Evolutionary conservation across 257 asterid species (phyloP), one percentile per base, ranked within the genome.

Genomic region (Ballota nigra): DNA sequence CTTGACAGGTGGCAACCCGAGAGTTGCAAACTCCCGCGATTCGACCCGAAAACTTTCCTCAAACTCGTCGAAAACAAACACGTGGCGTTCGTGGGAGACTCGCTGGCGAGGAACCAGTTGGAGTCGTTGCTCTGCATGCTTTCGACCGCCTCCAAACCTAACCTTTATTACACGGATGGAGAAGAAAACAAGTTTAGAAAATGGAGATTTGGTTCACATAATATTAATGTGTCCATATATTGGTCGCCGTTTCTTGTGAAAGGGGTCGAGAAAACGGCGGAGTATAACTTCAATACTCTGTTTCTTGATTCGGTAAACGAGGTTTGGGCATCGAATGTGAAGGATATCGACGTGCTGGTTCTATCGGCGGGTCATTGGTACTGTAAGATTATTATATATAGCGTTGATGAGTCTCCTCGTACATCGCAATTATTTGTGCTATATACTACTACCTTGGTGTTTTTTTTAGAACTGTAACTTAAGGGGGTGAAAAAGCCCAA

Each of bases 221-320:
- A 84, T 47, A 28, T 80, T n/a, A 87, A 53, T 13, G 64, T 88
- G 3, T 90, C 97, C 0, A 78, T 83, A 6, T 90, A 90, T 29
- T 92, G 97, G 98, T 92, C 98, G 7, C 98, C 97, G 0, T 92
- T 92, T 76, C 77, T 92, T 1, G 97, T 87, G 0, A 80, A 82
- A 57, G 97, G 97, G 34, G 5, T 81, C 15, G 93, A 90, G 80
- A 92, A 86, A 77, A 66, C 68, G 0, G 15, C 28, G 0, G 78
- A 75, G 13, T 61, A 41, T 6, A 70, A 84, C 61, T 82, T 69
- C 78, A 90, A 90, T 52, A 74, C 78, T 0, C 16, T 86, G 56
- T 74, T 71, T 59, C 75, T 90, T 73, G 98, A 92, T 11, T 40
- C 73, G 0, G 78, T 80, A 3, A 88, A 90, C 69, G 95, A 88